Base-by-base conservation (phyloP, 2,329 filamentous ascomycete genomes). In the Pseudogymnoascus sp. region DNA sequence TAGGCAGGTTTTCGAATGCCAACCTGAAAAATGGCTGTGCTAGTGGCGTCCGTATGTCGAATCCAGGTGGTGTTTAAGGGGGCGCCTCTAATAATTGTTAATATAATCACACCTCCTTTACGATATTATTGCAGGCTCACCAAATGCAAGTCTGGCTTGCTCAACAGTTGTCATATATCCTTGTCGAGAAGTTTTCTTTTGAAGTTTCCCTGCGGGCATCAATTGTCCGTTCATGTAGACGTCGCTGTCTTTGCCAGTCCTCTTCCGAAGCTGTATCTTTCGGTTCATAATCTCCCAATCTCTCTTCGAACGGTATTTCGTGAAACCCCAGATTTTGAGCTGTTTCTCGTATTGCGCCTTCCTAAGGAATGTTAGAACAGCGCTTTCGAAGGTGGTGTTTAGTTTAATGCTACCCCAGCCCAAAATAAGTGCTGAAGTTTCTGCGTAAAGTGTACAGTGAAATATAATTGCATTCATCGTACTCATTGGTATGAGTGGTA, bases 291-390 rank as follows among this genome's bases (percentile, higher is more conserved):
- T 61, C 37, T 59, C 35, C 63, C 63, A 65, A 33, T 65, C 62
- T 7, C 59, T 38, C 29, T 43, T 55, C 11, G 62, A 61, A 4
- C 59, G 43, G 37, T 65, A 37, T 41, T 65, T 65, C 23, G 21
- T 59, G 19, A 63, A 63, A 2, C 61, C n/a, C 63, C 63, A 65
- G 16, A 61, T 61, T 62, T 63, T 65, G 59, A 65, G 35, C 12
- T 61, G 59, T 29, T 58, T 35, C 45, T 63, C 63, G 60, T 65
- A 65, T 63, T 65, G 63, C 31, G 61, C 63, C 58, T 63, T 65
- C n/a, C 63, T 35, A n/a, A 6, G 6, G 3, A 61, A 49, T 23
- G 41, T 45, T 26, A 45, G 12, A n/a, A 45, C 21, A n/a, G 5
- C 41, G 12, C 21, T 26, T 45, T n/a, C 41, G 21, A 45, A 3